Evolutionary conservation across 2,329 filamentous ascomycete species (phyloP).

Genomic region (Fusarium bulbicola): DNA sequence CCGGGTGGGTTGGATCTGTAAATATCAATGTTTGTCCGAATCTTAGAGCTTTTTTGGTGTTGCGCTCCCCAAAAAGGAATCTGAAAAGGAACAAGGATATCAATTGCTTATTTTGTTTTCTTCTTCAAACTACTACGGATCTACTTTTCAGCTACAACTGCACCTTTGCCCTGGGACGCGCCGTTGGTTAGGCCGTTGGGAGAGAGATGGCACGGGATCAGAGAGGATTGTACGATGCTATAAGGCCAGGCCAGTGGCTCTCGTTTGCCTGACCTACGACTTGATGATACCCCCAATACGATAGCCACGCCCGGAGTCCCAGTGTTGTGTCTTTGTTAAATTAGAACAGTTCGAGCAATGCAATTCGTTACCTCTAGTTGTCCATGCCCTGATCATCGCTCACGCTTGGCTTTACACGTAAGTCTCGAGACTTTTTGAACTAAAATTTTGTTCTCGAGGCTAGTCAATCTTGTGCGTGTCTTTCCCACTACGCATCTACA

Average conservation of each 20-base stretch:
- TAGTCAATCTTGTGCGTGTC: not conserved
- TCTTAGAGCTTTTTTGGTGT: conserved; percentile 41
- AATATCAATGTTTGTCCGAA: conserved; percentile 43
- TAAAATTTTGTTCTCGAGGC: not conserved
- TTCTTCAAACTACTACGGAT: conserved; percentile 13
- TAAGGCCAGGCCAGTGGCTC: conserved; percentile 32
- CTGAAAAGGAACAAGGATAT: conserved; percentile 40
- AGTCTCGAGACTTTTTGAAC: not conserved
- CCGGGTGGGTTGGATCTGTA: conserved; percentile 49
- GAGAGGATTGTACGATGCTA: conserved; percentile 38
- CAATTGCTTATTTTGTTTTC: conserved; percentile 35
- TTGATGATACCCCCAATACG: conserved; percentile 42
- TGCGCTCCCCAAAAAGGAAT: conserved; percentile 39
- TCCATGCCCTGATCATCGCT: not conserved
- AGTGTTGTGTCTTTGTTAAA: conserved; percentile 34
- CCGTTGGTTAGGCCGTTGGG: conserved; percentile 16
- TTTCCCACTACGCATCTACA: not conserved
- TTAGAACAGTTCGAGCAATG: conserved; percentile 38
- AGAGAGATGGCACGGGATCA: conserved; percentile 38
- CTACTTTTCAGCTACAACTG: conserved; percentile 13
- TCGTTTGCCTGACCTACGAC: conserved; percentile 37
- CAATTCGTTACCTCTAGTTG: conserved; percentile 20
- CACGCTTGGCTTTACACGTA: not conserved
- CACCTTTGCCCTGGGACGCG: not conserved
- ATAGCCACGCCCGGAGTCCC: conserved; percentile 41